Evolutionary conservation across 257 asterid genomes (phyloP).

Genomic region (Solanum paucissectum): DNA sequence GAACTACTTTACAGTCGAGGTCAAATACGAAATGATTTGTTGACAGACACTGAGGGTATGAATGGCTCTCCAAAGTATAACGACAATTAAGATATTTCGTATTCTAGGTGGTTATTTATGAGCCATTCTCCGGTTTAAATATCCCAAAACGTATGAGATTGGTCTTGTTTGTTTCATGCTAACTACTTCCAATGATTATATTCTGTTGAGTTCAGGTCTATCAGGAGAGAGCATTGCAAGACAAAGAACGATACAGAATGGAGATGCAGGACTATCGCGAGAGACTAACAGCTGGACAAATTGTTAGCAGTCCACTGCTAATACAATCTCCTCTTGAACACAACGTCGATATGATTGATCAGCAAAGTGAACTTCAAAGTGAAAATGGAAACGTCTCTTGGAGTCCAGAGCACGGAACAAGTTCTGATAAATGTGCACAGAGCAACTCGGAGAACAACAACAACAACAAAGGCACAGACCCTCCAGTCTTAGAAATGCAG

Average conservation of each 20-base stretch:
- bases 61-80: neutral
- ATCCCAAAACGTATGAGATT: neutral
- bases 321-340: slow-evolving; percentile 15
- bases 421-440: slow-evolving; percentile 14
- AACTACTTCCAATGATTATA: neutral
- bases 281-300: slow-evolving; percentile 31
- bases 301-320: neutral
- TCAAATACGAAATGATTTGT: neutral
- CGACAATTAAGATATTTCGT: neutral
- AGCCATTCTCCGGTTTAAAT: neutral
- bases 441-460: slow-evolving; percentile 22
- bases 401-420: slow-evolving; percentile 10
- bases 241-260: slow-evolving; percentile 65
- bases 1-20: neutral
- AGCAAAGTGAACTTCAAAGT: slow-evolving; percentile 8
- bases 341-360: slow-evolving; percentile 5
- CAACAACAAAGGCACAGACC: slow-evolving; percentile 2
- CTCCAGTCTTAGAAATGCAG: slow-evolving; percentile 8
- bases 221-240: slow-evolving; percentile 62
- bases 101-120: neutral
- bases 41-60: neutral
- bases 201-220: slow-evolving; percentile 35
- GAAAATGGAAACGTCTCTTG: slow-evolving; percentile 18
- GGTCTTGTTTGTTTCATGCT: neutral
- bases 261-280: slow-evolving; percentile 66